Evolutionary conservation across 768 basidiomycete species (phyloP).

Genomic region (Collybia sordida): DNA sequence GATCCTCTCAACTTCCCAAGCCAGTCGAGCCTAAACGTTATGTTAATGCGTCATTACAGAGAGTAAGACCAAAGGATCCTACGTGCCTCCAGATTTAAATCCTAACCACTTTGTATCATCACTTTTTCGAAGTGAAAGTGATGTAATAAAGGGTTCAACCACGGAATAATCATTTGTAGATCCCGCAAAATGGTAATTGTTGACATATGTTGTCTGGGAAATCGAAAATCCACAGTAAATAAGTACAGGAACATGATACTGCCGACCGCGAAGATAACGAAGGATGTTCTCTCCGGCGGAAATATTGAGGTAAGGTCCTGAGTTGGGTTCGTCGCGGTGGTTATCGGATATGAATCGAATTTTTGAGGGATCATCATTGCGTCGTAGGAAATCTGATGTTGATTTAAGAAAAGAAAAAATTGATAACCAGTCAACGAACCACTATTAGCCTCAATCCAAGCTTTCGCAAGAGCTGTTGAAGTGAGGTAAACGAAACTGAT

Average conservation of each 20-base stretch:
- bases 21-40: too few relatives aligned
- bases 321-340: constrained; percentile 16
- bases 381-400: constrained; percentile 19
- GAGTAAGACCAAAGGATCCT: too few relatives aligned
- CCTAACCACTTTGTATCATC: not conserved
- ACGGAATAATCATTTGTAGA: constrained; percentile 11
- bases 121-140: not conserved
- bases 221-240: constrained; percentile 19
- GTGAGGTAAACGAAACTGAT: constrained; percentile 22
- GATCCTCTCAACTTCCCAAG: too few relatives aligned
- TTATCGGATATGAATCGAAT: constrained; percentile 32
- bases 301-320: constrained; percentile 13
- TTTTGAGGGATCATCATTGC: constrained; percentile 15
- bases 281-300: constrained; percentile 24
- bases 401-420: not conserved
- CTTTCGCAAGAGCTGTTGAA: constrained; percentile 26
- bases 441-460: constrained; percentile 25
- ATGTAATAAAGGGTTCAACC: constrained; percentile 6
- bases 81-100: not conserved
- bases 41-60: too few relatives aligned
- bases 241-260: constrained; percentile 19
- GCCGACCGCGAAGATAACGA: constrained; percentile 21
- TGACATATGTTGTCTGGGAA: constrained; percentile 17
- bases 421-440: constrained; percentile 10
- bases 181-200: constrained; percentile 15